Conservation (phyloP, 2,329 filamentous ascomycete genomes). For the Chaetomium strumarium region DNA sequence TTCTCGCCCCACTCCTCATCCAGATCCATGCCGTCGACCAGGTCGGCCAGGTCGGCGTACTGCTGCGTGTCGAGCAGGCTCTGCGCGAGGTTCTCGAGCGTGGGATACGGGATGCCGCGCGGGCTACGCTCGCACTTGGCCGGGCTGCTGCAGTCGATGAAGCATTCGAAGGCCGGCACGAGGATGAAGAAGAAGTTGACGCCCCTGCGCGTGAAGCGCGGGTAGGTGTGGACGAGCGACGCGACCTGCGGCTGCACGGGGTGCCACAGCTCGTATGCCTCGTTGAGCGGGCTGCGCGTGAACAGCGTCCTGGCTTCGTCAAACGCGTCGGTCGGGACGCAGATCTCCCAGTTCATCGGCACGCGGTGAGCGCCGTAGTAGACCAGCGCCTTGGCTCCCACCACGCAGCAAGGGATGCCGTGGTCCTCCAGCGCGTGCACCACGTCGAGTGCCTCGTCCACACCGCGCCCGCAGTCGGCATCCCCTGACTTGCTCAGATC, state of each 20-base stretch:
- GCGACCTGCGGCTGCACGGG: too few species aligned
- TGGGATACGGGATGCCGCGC: not conserved
- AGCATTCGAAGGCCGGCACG: not conserved
- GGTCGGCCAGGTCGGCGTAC: not conserved
- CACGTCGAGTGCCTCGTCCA: not conserved
- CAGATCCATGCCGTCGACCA: conserved; percentile 8
- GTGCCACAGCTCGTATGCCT: too few species aligned
- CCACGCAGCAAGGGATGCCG: conserved; percentile 1
- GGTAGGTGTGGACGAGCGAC: too few species aligned
- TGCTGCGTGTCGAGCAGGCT: not conserved
- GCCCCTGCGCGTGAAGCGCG: not conserved
- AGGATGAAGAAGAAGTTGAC: conserved; percentile 1
- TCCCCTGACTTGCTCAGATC: not conserved
- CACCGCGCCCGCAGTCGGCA: not conserved
- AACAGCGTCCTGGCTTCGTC: not conserved
- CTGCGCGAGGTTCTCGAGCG: conserved; percentile 3
- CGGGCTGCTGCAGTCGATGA: not conserved
- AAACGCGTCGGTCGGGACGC: not conserved
- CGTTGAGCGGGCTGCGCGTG: too few species aligned
- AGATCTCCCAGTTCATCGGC: not conserved
- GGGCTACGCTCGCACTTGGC: conserved; percentile 3
- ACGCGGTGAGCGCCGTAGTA: not conserved
- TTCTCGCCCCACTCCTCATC: conserved; percentile 3
- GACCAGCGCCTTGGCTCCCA: not conserved
- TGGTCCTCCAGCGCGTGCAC: not conserved